Conservation (phyloP, 768 basidiomycete genomes). For the Daedaleopsis sinensis region DNA sequence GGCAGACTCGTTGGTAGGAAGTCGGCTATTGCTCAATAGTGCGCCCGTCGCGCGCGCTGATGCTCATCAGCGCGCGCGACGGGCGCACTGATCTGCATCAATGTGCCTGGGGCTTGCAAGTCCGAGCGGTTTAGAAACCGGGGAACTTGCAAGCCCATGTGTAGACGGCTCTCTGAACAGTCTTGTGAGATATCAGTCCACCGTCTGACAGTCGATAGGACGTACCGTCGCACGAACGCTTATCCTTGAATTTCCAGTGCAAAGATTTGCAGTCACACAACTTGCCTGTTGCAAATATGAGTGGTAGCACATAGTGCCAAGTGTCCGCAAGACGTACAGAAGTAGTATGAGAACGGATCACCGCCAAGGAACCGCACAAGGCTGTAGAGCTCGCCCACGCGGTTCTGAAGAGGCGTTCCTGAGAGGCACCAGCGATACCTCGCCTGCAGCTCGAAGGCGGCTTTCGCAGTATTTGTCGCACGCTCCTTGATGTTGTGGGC, state of each 20-base stretch:
- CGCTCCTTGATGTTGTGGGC: slow-evolving; percentile 99
- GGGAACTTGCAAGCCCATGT: too few species aligned
- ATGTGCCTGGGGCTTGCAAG: too few species aligned
- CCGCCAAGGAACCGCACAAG: slow-evolving; percentile 91
- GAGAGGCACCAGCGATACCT: slow-evolving; percentile 94
- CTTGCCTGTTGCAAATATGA: slow-evolving; percentile 59
- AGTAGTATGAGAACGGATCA: slow-evolving; percentile 90
- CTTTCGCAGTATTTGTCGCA: slow-evolving; percentile 92
- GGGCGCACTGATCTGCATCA: too few species aligned
- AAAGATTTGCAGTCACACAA: slow-evolving; percentile 91
- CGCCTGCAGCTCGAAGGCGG: slow-evolving; percentile 86
- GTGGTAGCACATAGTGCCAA: background rate
- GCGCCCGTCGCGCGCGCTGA: too few species aligned
- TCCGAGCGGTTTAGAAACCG: too few species aligned
- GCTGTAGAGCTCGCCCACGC: slow-evolving; percentile 98
- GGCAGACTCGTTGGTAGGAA: too few species aligned
- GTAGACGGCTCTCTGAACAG: too few species aligned
- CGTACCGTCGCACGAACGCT: slow-evolving; percentile 79
- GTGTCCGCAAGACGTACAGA: slow-evolving; percentile 54
- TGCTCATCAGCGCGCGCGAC: too few species aligned
- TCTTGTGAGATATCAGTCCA: slow-evolving; percentile 1
- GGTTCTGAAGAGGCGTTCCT: slow-evolving; percentile 94
- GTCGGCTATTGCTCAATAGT: too few species aligned
- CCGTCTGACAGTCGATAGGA: slow-evolving; percentile 6
- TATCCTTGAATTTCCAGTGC: slow-evolving; percentile 92